Conservation (phyloP, 768 basidiomycete species). For the Collybia sordida region DNA sequence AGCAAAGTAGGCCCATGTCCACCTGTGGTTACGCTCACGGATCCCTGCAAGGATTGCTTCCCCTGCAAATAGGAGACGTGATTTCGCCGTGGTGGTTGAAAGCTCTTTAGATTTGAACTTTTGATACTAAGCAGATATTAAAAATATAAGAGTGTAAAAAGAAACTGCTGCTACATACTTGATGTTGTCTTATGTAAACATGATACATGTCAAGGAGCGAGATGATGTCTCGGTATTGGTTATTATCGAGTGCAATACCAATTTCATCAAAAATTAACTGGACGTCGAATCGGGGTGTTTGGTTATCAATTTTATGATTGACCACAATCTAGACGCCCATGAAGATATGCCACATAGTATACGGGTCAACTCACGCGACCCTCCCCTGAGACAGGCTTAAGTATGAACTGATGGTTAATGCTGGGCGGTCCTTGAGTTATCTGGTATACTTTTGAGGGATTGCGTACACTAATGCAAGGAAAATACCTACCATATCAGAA, state of each 20-base stretch:
- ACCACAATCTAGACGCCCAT: constrained; percentile 61
- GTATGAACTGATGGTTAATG: constrained; percentile 83
- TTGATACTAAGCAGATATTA: constrained; percentile 61
- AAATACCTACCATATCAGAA: constrained; percentile 58
- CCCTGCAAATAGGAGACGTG: constrained; percentile 76
- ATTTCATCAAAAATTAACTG: constrained; percentile 92
- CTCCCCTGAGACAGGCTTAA: constrained; percentile 95
- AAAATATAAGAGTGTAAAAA: constrained; percentile 5
- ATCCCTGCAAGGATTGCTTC: constrained; percentile 81
- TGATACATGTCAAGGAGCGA: constrained; percentile 97
- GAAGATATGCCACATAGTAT: constrained; percentile 4
- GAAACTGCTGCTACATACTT: constrained; percentile 44
- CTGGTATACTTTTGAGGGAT: constrained; percentile 20
- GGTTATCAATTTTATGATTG: constrained; percentile 72
- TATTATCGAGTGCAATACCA: constrained; percentile 85
- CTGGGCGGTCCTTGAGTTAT: constrained; percentile 48
- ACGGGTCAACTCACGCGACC: constrained; percentile 61
- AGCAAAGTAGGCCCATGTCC: constrained; percentile 92
- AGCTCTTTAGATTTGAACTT: constrained; percentile 75
- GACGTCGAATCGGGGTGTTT: constrained; percentile 83
- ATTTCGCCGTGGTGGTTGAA: constrained; percentile 55
- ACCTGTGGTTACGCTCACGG: constrained; percentile 76
- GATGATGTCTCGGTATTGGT: constrained; percentile 93
- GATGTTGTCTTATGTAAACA: constrained; percentile 82
- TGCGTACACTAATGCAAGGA: neutral